A percentile compares a stretch with the other conserved stretches of the same genome.
phyloP scores from a whole-genome alignment of 2,329 filamentous ascomycete genomes.

The Penicillium sp. region DNA sequence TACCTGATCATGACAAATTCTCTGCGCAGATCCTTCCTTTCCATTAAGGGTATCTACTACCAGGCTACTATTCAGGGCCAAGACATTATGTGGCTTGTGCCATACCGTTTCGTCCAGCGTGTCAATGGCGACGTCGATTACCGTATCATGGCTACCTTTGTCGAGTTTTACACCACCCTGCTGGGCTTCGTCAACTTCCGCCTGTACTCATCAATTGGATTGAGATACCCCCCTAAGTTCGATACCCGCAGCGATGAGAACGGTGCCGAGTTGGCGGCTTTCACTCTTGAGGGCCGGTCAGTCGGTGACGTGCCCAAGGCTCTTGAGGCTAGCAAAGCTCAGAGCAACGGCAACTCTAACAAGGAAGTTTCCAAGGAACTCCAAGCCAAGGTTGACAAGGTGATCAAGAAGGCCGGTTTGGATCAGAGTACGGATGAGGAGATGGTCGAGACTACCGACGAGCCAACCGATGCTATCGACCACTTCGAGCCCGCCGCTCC shows the following conservation, averaged over 20 bases:
- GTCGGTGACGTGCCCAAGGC: slow-evolving; percentile 42
- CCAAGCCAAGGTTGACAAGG: slow-evolving; percentile 57
- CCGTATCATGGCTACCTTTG: slow-evolving; percentile 97
- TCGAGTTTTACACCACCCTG: slow-evolving; percentile 96
- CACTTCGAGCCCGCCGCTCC: slow-evolving; percentile 79
- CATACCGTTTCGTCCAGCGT: slow-evolving; percentile 94
- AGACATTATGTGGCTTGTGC: slow-evolving; percentile 92
- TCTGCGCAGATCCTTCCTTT: slow-evolving; percentile 89
- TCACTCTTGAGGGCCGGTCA: slow-evolving; percentile 73
- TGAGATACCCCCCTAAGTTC: slow-evolving; percentile 94
- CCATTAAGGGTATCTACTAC: slow-evolving; percentile 99
- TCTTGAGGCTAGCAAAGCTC: slow-evolving; percentile 46
- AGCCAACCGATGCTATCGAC: slow-evolving; percentile 62
- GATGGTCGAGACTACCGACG: slow-evolving; percentile 40
- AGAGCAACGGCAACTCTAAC: slow-evolving; percentile 42
- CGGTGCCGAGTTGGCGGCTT: slow-evolving; percentile 80
- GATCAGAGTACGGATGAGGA: slow-evolving; percentile 39
- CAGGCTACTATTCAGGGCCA: slow-evolving; percentile 95
- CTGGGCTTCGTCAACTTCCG: slow-evolving; percentile 93
- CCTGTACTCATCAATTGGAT: slow-evolving; percentile 78
- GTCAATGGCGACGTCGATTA: slow-evolving; percentile 93
- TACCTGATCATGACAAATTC: slow-evolving; percentile 89
- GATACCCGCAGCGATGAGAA: slow-evolving; percentile 77
- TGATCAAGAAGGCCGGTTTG: slow-evolving; percentile 35
- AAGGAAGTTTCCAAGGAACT: slow-evolving; percentile 61